Percentiles rank a stretch among this genome's conserved stretches.
These are phyloP conservation scores for Xylaria polymorpha DNA, from an alignment of 2,329 filamentous ascomycete genomes.

Conservation along the genomic window DNA sequence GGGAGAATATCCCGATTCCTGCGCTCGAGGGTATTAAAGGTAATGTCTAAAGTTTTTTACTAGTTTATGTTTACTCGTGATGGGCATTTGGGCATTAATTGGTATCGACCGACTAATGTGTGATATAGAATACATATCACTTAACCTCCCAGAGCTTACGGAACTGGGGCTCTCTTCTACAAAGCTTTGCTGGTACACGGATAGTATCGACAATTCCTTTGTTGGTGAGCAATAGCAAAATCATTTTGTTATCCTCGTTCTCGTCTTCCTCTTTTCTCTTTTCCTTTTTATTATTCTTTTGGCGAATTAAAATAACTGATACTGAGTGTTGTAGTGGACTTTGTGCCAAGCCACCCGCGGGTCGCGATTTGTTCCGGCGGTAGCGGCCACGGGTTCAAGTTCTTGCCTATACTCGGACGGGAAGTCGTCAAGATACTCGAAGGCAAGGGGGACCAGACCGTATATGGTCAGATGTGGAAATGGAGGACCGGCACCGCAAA, in stretches of 20 bases:
- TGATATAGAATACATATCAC: constrained; percentile 41
- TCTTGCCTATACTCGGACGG: constrained; percentile 48
- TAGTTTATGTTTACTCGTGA: not conserved
- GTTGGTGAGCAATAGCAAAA: constrained; percentile 47
- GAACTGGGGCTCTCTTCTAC: constrained; percentile 52
- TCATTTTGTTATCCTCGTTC: not conserved
- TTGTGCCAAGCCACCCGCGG: constrained; percentile 48
- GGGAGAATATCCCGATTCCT: constrained; percentile 39
- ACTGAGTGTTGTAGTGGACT: constrained; percentile 52
- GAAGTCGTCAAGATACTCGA: constrained; percentile 50
- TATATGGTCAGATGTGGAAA: constrained; percentile 48
- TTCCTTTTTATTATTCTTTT: no score
- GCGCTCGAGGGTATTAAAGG: constrained; percentile 46
- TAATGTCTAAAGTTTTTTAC: not conserved
- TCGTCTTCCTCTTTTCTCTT: no score
- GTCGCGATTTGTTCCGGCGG: constrained; percentile 71
- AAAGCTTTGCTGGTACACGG: constrained; percentile 58
- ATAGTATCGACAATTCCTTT: constrained; percentile 49
- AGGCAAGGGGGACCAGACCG: constrained; percentile 40
- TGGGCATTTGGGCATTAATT: no score
- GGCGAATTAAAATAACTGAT: not conserved
- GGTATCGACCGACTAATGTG: not conserved
- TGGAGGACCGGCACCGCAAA: constrained; percentile 41
- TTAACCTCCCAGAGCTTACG: constrained; percentile 57
- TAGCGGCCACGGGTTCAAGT: constrained; percentile 58